Conservation (phyloP, 306 rosid species). For the Gillenia trifoliata region DNA sequence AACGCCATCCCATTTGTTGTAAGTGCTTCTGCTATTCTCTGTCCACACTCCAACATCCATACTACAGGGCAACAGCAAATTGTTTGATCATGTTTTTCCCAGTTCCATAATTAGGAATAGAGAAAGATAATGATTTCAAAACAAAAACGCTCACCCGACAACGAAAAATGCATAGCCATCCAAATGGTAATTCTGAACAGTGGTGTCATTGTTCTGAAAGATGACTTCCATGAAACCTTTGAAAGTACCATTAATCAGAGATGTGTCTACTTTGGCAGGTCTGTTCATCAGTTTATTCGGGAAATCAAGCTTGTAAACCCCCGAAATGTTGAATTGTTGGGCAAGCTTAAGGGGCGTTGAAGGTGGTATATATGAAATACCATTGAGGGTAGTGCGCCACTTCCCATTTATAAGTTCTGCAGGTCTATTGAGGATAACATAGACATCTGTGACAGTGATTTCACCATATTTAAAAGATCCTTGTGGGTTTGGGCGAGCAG, state of each 20-base stretch:
- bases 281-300: conserved; percentile 73
- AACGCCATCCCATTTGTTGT: conserved; percentile 82
- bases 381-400: conserved; percentile 78
- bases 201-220: conserved; percentile 77
- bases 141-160: conserved; percentile 65
- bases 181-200: conserved; percentile 75
- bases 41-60: conserved; percentile 90
- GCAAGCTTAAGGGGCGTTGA: conserved; percentile 72
- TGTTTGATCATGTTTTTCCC: conserved; percentile 4
- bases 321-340: conserved; percentile 64
- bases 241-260: conserved; percentile 69
- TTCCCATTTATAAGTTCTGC: conserved; percentile 69
- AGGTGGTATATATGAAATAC: conserved; percentile 78
- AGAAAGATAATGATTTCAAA: not conserved
- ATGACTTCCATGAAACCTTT: conserved; percentile 82
- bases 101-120: not conserved
- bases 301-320: conserved; percentile 73
- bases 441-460: conserved; percentile 66
- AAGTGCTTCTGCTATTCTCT: conserved; percentile 74
- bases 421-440: conserved; percentile 61
- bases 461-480: conserved; percentile 79
- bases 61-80: conserved; percentile 43
- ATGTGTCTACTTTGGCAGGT: conserved; percentile 62
- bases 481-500: conserved; percentile 89
- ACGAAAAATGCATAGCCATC: conserved; percentile 83